Evolutionary conservation across 2,329 filamentous ascomycete genomes (phyloP).

Genomic region (Penicillium corylophilum): DNA sequence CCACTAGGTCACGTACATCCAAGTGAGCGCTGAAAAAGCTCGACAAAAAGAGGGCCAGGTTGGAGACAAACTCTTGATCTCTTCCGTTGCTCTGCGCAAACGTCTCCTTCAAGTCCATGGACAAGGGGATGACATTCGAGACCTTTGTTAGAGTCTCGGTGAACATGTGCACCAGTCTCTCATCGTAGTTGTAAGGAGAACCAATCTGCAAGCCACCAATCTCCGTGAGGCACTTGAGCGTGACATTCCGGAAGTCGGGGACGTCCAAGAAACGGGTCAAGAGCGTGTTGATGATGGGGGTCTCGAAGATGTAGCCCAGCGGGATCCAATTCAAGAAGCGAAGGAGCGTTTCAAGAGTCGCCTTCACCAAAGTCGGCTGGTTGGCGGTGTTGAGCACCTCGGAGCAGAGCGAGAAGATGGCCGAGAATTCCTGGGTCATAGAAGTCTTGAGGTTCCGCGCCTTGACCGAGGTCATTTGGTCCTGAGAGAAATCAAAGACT

Average conservation of each 20-base stretch:
- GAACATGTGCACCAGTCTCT: conserved; percentile 97
- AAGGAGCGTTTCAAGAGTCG: conserved; percentile 92
- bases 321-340: conserved; percentile 99
- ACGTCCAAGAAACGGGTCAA: conserved; percentile 88
- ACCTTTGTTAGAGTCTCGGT: conserved; percentile 93
- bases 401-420: conserved; percentile 95
- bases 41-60: conserved; percentile 90
- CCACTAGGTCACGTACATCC: conserved; percentile 54
- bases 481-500: conserved; percentile 97
- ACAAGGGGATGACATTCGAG: conserved; percentile 86
- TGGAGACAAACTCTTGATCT: conserved; percentile 97
- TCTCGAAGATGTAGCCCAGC: conserved; percentile 98
- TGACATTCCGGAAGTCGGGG: conserved; percentile 94
- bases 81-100: conserved; percentile 88
- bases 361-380: conserved; percentile 85
- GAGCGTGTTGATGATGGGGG: conserved; percentile 89
- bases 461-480: conserved; percentile 99
- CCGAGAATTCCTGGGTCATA: conserved; percentile 98
- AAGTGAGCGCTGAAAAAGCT: conserved; percentile 97
- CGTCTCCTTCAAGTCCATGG: conserved; percentile 84
- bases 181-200: conserved; percentile 75
- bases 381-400: conserved; percentile 90
- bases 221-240: conserved; percentile 93
- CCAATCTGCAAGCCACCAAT: conserved; percentile 91
- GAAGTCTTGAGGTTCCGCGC: conserved; percentile 95